Conservation (phyloP, 768 basidiomycete genomes). For the Termitomyces eurrhizus region DNA sequence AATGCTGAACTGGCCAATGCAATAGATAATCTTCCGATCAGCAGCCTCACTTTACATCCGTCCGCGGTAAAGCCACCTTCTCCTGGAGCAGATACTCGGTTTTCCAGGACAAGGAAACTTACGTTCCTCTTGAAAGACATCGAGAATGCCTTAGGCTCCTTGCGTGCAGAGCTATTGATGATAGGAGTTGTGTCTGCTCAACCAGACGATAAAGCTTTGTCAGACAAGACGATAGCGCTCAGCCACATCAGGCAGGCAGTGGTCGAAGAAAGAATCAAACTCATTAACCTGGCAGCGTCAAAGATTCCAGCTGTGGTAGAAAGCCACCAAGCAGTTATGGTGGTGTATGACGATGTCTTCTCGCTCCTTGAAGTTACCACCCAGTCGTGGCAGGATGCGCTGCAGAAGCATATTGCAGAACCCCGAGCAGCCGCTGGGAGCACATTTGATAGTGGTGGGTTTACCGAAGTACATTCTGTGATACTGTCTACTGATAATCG, state of each 20-base stretch:
- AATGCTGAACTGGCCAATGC: background rate
- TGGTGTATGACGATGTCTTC: background rate
- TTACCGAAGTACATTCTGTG: background rate
- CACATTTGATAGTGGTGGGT: background rate
- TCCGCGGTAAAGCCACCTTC: background rate
- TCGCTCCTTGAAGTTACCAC: background rate
- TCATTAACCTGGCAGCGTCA: background rate
- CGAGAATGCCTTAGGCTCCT: background rate
- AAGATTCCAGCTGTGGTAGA: background rate
- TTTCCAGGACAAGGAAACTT: background rate
- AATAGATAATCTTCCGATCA: background rate
- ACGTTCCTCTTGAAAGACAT: background rate
- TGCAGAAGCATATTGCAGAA: background rate
- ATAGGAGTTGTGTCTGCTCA: background rate
- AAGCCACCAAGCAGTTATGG: background rate
- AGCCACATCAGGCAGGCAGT: background rate
- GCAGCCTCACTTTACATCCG: background rate
- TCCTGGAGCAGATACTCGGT: background rate
- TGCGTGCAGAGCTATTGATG: background rate
- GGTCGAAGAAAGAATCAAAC: background rate
- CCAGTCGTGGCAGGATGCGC: background rate
- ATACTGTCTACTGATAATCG: no score
- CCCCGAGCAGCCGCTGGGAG: background rate
- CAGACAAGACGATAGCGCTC: background rate
- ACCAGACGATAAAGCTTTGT: background rate